These are phyloP conservation scores for Solanum sparsipilum DNA, from an alignment of 257 asterid species.

Conservation along the genomic window DNA sequence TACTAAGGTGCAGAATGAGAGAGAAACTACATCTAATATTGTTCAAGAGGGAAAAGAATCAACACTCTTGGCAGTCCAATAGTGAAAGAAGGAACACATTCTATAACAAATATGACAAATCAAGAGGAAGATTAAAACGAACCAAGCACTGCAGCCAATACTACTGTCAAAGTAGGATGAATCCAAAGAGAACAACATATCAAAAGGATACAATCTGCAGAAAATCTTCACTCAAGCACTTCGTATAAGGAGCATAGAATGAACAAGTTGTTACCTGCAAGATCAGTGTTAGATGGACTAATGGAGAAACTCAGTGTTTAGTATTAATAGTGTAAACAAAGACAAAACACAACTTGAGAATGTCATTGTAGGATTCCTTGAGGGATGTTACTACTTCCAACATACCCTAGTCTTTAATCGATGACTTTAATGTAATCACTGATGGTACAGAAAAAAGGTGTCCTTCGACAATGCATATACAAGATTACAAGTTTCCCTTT, in stretches of 20 bases:
- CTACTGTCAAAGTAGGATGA: neutral
- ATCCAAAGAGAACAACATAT: neutral
- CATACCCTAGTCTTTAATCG: neutral
- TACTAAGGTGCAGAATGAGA: neutral
- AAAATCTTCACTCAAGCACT: neutral
- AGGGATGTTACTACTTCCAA: neutral
- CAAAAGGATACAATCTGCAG: neutral
- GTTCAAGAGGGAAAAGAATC: neutral
- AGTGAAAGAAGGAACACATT: neutral
- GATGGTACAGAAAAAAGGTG: neutral
- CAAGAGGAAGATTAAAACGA: neutral
- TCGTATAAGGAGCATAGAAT: neutral
- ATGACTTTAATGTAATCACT: neutral
- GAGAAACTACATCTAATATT: neutral
- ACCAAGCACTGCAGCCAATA: neutral
- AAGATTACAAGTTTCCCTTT: neutral
- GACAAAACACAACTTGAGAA: neutral
- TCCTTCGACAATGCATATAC: neutral
- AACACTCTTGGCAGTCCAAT: neutral
- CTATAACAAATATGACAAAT: neutral
- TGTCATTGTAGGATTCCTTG: neutral
- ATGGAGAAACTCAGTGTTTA: neutral
- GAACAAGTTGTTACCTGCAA: neutral
- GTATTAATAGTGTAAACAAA: neutral
- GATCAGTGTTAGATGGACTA: neutral